Conservation (phyloP, 2,329 filamentous ascomycete species). For the Alternaria infectoria region DNA sequence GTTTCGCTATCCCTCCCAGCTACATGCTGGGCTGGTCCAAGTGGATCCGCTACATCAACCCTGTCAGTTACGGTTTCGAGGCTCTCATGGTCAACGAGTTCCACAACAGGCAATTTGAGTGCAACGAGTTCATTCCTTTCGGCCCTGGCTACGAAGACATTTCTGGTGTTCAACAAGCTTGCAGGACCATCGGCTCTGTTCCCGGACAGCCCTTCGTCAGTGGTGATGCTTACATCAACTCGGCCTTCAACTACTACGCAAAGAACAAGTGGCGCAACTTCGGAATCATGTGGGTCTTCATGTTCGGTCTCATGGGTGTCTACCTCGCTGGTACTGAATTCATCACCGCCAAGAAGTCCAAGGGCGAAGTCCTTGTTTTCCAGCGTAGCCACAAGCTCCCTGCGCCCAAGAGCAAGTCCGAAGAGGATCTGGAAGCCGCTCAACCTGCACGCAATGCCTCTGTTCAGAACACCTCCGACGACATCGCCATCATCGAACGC, state of each 20-base stretch:
- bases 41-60: conserved; percentile 84
- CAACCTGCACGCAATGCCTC: conserved; percentile 37
- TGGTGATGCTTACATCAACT: conserved; percentile 48
- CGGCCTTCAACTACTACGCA: conserved; percentile 42
- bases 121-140: conserved; percentile 53
- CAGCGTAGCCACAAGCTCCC: conserved; percentile 54
- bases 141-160: conserved; percentile 49
- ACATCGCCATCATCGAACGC: conserved; percentile 59
- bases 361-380: conserved; percentile 60
- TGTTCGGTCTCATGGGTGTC: conserved; percentile 50
- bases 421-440: conserved; percentile 51
- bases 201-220: conserved; percentile 48
- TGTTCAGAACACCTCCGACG: conserved; percentile 46
- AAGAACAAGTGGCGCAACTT: conserved; percentile 57
- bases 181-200: conserved; percentile 51
- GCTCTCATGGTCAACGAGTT: conserved; percentile 86
- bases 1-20: conserved; percentile 62
- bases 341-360: conserved; percentile 58
- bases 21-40: conserved; percentile 82
- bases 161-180: conserved; percentile 43
- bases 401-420: conserved; percentile 54
- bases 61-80: conserved; percentile 81
- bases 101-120: conserved; percentile 64
- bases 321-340: conserved; percentile 56
- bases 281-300: conserved; percentile 55